Conservation (phyloP, 2,329 filamentous ascomycete species). For the Penicillium occitanis region DNA sequence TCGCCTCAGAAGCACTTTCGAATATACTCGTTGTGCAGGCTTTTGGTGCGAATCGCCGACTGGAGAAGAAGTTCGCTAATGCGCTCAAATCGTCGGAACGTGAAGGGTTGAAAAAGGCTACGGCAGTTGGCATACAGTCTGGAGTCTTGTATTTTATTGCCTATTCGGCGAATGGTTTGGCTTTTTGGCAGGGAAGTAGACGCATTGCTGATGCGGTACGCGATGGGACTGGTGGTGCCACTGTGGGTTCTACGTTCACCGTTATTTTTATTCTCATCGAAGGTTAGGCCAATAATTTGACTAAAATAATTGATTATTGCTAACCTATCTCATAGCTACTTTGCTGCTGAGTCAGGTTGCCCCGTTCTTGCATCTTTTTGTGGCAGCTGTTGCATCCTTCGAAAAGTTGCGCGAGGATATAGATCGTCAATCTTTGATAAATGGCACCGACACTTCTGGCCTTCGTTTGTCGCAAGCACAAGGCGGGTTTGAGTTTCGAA, state of each 20-base stretch:
- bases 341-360: slow-evolving; percentile 41
- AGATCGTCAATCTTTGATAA: slow-evolving; percentile 23
- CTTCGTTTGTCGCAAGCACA: slow-evolving; percentile 6
- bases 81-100: slow-evolving; percentile 53
- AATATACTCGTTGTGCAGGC: slow-evolving; percentile 60
- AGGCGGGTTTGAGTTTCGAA: slow-evolving; percentile 24
- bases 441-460: slow-evolving; percentile 19
- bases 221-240: slow-evolving; percentile 22
- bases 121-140: slow-evolving; percentile 55
- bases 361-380: slow-evolving; percentile 37
- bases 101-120: slow-evolving; percentile 57
- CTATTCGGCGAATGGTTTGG: slow-evolving; percentile 63
- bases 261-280: slow-evolving; percentile 43
- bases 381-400: slow-evolving; percentile 23
- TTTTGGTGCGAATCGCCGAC: slow-evolving; percentile 53
- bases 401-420: slow-evolving; percentile 23
- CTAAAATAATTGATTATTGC: background rate
- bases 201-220: slow-evolving; percentile 48
- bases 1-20: slow-evolving; percentile 59
- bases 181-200: slow-evolving; percentile 64
- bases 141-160: slow-evolving; percentile 65
- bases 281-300: slow-evolving; percentile 26
- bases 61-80: slow-evolving; percentile 53
- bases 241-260: slow-evolving; percentile 39
- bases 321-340: slow-evolving; percentile 32